These are phyloP conservation scores for Heimioporus sp. DNA, from an alignment of 768 basidiomycete species.

Conservation along the genomic window DNA sequence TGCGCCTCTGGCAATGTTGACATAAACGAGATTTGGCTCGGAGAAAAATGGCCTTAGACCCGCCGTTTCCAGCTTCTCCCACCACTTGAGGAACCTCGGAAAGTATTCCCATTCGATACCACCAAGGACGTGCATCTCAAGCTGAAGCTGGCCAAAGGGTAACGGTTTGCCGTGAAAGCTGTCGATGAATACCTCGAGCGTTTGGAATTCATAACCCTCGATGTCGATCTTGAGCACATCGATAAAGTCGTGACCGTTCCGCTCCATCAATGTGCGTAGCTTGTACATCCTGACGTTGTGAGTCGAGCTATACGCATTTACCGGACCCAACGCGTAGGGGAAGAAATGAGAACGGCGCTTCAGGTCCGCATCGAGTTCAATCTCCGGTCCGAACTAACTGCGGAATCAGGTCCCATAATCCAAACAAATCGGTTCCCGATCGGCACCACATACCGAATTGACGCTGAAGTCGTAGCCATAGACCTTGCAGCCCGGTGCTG, in stretches of 20 bases:
- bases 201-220: conserved; percentile 66
- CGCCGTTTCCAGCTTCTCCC: conserved; percentile 66
- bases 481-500: conserved; percentile 37
- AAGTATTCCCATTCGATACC: conserved; percentile 50
- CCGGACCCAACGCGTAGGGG: conserved; percentile 43
- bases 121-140: conserved; percentile 61
- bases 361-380: conserved; percentile 30
- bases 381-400: conserved; percentile 43
- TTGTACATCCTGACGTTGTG: conserved; percentile 59
- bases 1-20: conserved; percentile 38
- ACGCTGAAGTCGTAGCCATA: conserved; percentile 46
- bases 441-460: conserved; percentile 25
- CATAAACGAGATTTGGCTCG: conserved; percentile 51
- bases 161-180: conserved; percentile 43
- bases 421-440: not conserved
- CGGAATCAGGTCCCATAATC: not conserved
- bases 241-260: conserved; percentile 66
- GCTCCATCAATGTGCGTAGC: conserved; percentile 57
- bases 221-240: conserved; percentile 75
- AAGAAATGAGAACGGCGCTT: conserved; percentile 42
- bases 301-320: conserved; percentile 44
- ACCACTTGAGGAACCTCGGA: conserved; percentile 59
- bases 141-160: conserved; percentile 70
- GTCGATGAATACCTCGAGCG: conserved; percentile 49
- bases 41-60: conserved; percentile 74